phyloP scores from a whole-genome alignment of 1,139 yeast species.

The Eremothecium sinecaudum region DNA sequence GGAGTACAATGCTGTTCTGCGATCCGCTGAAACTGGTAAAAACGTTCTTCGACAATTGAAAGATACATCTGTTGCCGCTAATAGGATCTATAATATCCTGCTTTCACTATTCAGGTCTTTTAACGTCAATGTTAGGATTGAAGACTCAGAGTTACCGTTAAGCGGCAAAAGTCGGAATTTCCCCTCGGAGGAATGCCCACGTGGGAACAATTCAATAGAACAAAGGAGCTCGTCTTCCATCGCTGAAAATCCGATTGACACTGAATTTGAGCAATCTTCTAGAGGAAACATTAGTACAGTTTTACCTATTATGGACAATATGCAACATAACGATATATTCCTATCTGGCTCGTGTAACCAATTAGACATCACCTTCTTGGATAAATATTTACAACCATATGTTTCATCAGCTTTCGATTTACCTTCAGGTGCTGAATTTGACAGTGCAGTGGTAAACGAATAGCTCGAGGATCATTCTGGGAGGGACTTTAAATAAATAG shows the following conservation, averaged over 20 bases:
- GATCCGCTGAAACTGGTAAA: slow-evolving; percentile 76
- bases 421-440: not conserved
- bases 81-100: slow-evolving; percentile 68
- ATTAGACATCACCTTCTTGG: slow-evolving; percentile 74
- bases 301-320: too few species aligned
- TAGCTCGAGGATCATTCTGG: too few species aligned
- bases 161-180: too few species aligned
- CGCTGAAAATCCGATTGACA: too few species aligned
- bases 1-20: slow-evolving; percentile 48
- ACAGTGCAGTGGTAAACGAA: too few species aligned
- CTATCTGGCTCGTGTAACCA: slow-evolving; percentile 79
- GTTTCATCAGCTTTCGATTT: slow-evolving; percentile 34
- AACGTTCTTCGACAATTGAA: slow-evolving; percentile 62
- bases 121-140: slow-evolving; percentile 33
- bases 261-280: too few species aligned
- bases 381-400: slow-evolving; percentile 73
- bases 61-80: slow-evolving; percentile 68
- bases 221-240: too few species aligned
- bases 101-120: slow-evolving; percentile 76
- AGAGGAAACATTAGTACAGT: too few species aligned
- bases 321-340: slow-evolving; percentile 34
- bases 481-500: too few species aligned
- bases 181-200: too few species aligned
- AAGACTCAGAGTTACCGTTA: too few species aligned
- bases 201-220: too few species aligned